Evolutionary conservation across 2,329 filamentous ascomycete genomes (phyloP).

Genomic region (Mycosphaerella arachidis): DNA sequence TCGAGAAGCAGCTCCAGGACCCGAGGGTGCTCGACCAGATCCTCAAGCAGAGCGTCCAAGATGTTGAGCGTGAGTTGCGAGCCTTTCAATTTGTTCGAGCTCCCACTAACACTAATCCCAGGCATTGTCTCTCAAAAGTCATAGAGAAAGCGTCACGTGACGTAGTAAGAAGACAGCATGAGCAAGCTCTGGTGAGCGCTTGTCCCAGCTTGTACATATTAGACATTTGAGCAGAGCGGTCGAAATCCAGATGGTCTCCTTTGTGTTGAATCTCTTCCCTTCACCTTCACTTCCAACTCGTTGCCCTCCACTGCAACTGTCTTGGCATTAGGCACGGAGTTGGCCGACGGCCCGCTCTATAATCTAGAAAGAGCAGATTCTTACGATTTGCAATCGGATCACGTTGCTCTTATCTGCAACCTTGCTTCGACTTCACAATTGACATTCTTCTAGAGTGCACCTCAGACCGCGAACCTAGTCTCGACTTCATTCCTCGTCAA

Average conservation of each 20-base stretch:
- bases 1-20: conserved; percentile 97
- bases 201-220: conserved; percentile 22
- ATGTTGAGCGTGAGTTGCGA: conserved; percentile 78
- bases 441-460: not conserved
- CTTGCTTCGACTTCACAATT: not conserved
- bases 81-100: not conserved
- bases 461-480: not conserved
- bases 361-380: not conserved
- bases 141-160: conserved; percentile 13
- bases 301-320: not conserved
- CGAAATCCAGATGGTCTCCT: conserved; percentile 17
- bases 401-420: not conserved
- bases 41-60: conserved; percentile 89
- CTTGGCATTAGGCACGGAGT: not conserved
- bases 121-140: conserved; percentile 27
- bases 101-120: conserved; percentile 10
- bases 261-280: conserved; percentile 9
- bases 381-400: not conserved
- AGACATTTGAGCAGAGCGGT: conserved; percentile 19
- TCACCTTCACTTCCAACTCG: not conserved
- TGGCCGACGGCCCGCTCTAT: not conserved
- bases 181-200: not conserved
- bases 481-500: not conserved
- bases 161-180: not conserved
- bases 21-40: conserved; percentile 97